Conservation (phyloP, 1,284 basidiomycete genomes). For the Cerioporus squamosus region DNA sequence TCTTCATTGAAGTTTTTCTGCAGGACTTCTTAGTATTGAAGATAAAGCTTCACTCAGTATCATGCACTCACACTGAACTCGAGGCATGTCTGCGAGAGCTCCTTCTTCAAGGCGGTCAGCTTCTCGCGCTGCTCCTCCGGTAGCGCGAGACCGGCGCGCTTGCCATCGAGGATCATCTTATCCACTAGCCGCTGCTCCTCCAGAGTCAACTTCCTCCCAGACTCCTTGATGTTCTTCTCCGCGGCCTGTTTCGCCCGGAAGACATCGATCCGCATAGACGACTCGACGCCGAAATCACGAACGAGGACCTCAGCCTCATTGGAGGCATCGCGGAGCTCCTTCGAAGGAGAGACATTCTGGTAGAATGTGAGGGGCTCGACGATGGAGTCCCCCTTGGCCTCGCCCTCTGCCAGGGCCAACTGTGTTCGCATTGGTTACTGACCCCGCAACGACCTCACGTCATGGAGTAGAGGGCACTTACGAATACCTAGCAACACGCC, state of each 20-base stretch:
- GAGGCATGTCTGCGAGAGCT: constrained; percentile 70
- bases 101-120: constrained; percentile 65
- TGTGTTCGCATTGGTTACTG: constrained; percentile 29
- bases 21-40: background rate
- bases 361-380: constrained; percentile 74
- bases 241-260: constrained; percentile 74
- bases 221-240: constrained; percentile 64
- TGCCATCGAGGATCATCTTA: constrained; percentile 78
- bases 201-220: constrained; percentile 56
- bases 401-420: constrained; percentile 60
- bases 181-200: constrained; percentile 78
- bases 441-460: background rate
- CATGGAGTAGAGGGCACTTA: constrained; percentile 39
- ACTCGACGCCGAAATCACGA: constrained; percentile 70
- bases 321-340: constrained; percentile 76
- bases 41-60: background rate
- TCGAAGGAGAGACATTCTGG: constrained; percentile 75
- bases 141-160: constrained; percentile 74
- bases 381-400: constrained; percentile 54
- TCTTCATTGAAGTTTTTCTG: constrained; percentile 90
- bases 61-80: constrained; percentile 67
- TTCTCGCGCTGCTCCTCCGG: constrained; percentile 62
- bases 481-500: constrained; percentile 59
- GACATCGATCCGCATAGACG: constrained; percentile 78
- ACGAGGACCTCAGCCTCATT: constrained; percentile 71